Percentiles rank a stretch among this genome's conserved stretches.
Evolutionary conservation across 2,329 filamentous ascomycete species (phyloP).

Genomic region (Xylaria sp.): DNA sequence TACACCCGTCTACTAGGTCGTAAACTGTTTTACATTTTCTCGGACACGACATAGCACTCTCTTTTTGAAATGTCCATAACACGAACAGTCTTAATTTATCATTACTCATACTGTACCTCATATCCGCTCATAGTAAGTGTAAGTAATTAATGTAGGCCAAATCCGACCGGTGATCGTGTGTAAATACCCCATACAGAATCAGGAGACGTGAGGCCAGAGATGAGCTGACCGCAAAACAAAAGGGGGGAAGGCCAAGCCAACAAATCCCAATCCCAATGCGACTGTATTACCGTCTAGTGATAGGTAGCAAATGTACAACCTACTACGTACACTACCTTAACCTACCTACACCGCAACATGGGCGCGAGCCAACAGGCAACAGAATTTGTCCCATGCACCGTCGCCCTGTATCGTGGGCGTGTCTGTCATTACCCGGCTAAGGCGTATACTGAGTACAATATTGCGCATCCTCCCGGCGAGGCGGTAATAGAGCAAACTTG

Average conservation of each 20-base stretch:
- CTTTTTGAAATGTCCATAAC: background rate
- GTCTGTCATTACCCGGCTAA: constrained; percentile 34
- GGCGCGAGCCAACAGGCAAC: constrained; percentile 9
- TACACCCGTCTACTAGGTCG: constrained; percentile 32
- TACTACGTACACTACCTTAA: background rate
- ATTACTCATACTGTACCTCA: constrained; percentile 20
- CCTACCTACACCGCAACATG: background rate
- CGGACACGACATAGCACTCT: background rate
- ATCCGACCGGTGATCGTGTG: constrained; percentile 23
- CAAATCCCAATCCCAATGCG: constrained; percentile 21
- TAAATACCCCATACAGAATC: constrained; percentile 28
- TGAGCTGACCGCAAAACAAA: constrained; percentile 34
- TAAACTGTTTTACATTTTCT: constrained; percentile 12
- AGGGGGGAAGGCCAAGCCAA: constrained; percentile 24
- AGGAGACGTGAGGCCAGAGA: constrained; percentile 39
- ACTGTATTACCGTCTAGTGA: constrained; percentile 24
- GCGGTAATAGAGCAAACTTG: constrained; percentile 9
- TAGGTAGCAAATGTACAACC: constrained; percentile 15
- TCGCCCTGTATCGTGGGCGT: constrained; percentile 31
- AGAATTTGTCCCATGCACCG: constrained; percentile 26
- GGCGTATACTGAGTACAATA: constrained; percentile 18
- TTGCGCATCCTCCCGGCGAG: constrained; percentile 23
- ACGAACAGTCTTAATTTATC: background rate
- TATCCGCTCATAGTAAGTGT: background rate
- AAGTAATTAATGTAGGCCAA: constrained; percentile 5